Percentiles rank a stretch among this genome's conserved stretches.
Evolutionary conservation across 2,329 filamentous ascomycete species (phyloP).

Genomic region (Bipolaris gigantea): DNA sequence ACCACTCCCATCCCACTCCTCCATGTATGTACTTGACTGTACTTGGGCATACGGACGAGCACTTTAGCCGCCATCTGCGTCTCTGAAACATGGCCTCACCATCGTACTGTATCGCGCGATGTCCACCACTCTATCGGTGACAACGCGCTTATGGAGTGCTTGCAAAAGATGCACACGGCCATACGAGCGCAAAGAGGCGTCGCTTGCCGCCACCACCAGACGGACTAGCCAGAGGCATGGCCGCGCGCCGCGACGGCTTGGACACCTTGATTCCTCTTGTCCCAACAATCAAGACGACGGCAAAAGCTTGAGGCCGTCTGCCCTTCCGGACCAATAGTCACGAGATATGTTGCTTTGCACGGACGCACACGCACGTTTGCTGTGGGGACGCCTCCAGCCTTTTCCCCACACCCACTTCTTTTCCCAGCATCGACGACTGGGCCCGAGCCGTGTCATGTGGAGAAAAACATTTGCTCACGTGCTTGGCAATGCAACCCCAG

Average conservation of each 20-base stretch:
- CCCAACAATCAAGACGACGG: slow-evolving; percentile 9
- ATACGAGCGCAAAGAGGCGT: background rate
- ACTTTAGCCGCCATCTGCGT: slow-evolving; percentile 1
- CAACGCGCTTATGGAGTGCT: background rate
- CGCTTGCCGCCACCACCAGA: slow-evolving; percentile 3
- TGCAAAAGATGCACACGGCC: background rate
- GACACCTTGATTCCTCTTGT: slow-evolving; percentile 10
- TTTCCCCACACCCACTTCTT: slow-evolving; percentile 11
- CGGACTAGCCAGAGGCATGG: background rate
- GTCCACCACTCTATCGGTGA: background rate
- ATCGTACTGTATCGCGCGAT: background rate
- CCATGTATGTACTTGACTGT: no score
- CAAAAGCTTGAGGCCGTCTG: slow-evolving; percentile 5
- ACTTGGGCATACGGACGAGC: background rate
- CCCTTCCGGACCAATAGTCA: slow-evolving; percentile 1
- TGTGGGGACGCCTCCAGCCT: slow-evolving; percentile 10
- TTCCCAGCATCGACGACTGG: slow-evolving; percentile 1
- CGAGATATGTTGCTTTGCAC: background rate
- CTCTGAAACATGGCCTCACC: background rate
- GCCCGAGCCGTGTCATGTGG: background rate
- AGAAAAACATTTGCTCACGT: slow-evolving; percentile 4
- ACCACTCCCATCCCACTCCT: background rate
- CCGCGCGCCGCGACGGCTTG: slow-evolving; percentile 10
- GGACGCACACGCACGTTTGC: background rate
- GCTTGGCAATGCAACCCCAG: background rate